A percentile compares a stretch with the other conserved stretches of the same genome.
Conservation (phyloP, 2,329 filamentous ascomycete species). For the Biscogniauxia marginata region DNA sequence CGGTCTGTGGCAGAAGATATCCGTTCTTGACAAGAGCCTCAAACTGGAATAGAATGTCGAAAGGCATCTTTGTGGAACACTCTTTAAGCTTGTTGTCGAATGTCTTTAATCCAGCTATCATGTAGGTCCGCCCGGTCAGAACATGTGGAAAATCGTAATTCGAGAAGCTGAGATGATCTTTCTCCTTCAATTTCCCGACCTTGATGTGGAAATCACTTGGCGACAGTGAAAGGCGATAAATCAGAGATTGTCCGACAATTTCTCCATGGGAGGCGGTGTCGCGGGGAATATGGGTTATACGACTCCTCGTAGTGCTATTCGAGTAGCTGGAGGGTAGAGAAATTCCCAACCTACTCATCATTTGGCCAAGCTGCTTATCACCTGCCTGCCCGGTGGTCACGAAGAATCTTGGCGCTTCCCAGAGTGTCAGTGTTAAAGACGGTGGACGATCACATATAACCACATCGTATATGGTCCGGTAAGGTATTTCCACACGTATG, state of each 20-base stretch:
- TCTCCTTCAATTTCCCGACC: slow-evolving; percentile 27
- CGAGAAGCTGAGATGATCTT: slow-evolving; percentile 26
- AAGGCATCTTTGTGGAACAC: slow-evolving; percentile 42
- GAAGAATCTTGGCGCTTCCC: slow-evolving; percentile 51
- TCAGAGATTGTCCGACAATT: slow-evolving; percentile 41
- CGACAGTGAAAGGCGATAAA: slow-evolving; percentile 40
- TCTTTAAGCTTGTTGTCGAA: slow-evolving; percentile 35
- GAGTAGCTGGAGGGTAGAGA: slow-evolving; percentile 1
- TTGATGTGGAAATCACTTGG: slow-evolving; percentile 29
- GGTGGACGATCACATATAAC: slow-evolving; percentile 36
- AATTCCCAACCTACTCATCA: slow-evolving; percentile 20
- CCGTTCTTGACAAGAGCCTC: slow-evolving; percentile 63
- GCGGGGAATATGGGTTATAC: slow-evolving; percentile 32
- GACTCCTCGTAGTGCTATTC: slow-evolving; percentile 24
- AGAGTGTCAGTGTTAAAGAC: slow-evolving; percentile 50
- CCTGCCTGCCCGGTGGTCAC: slow-evolving; percentile 28
- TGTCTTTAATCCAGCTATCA: slow-evolving; percentile 23
- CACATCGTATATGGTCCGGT: slow-evolving; percentile 47
- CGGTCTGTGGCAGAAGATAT: slow-evolving; percentile 56
- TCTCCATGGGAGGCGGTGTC: slow-evolving; percentile 28
- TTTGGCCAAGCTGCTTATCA: slow-evolving; percentile 3
- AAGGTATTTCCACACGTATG: slow-evolving; percentile 47
- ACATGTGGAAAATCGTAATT: slow-evolving; percentile 22
- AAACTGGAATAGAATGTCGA: slow-evolving; percentile 59
- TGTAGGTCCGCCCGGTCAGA: slow-evolving; percentile 11